A percentile compares a stretch with the other conserved stretches of the same genome.
Conservation (phyloP, 2,329 filamentous ascomycete species). For the Simplicillium aogashimaense region DNA sequence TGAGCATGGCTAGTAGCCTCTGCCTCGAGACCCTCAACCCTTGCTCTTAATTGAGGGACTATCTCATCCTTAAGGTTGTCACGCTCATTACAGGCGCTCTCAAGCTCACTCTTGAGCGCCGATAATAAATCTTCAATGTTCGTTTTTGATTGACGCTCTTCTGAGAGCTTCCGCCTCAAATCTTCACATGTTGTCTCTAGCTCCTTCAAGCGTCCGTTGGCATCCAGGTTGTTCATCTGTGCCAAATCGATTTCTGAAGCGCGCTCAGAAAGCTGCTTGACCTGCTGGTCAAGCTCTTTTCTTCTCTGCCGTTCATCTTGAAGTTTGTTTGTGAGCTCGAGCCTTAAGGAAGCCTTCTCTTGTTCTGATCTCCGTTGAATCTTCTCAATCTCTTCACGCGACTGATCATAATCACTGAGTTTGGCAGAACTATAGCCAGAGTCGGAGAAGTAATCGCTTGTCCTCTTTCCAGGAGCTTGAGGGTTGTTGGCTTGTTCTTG, state of each 20-base stretch:
- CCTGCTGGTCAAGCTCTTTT: slow-evolving; percentile 70
- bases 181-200: slow-evolving; percentile 76
- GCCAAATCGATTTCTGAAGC: slow-evolving; percentile 53
- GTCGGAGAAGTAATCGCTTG: slow-evolving; percentile 97
- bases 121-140: slow-evolving; percentile 89
- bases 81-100: slow-evolving; percentile 74
- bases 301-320: slow-evolving; percentile 76
- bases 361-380: slow-evolving; percentile 79
- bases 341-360: slow-evolving; percentile 76
- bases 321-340: slow-evolving; percentile 76
- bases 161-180: slow-evolving; percentile 66
- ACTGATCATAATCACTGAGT: slow-evolving; percentile 56
- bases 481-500: slow-evolving; percentile 64
- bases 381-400: slow-evolving; percentile 66
- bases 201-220: slow-evolving; percentile 57
- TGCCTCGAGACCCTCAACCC: slow-evolving; percentile 67
- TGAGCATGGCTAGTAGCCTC: slow-evolving; percentile 65
- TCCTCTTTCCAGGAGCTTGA: slow-evolving; percentile 55
- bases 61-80: slow-evolving; percentile 88
- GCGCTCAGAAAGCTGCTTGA: slow-evolving; percentile 71
- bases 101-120: slow-evolving; percentile 73
- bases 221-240: slow-evolving; percentile 46
- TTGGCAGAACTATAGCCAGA: slow-evolving; percentile 82
- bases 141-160: slow-evolving; percentile 80
- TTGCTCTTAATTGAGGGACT: slow-evolving; percentile 66